Evolutionary conservation across 1,284 basidiomycete genomes (phyloP), one percentile per base, ranked within the genome.

Genomic region (Trametes sp.): DNA sequence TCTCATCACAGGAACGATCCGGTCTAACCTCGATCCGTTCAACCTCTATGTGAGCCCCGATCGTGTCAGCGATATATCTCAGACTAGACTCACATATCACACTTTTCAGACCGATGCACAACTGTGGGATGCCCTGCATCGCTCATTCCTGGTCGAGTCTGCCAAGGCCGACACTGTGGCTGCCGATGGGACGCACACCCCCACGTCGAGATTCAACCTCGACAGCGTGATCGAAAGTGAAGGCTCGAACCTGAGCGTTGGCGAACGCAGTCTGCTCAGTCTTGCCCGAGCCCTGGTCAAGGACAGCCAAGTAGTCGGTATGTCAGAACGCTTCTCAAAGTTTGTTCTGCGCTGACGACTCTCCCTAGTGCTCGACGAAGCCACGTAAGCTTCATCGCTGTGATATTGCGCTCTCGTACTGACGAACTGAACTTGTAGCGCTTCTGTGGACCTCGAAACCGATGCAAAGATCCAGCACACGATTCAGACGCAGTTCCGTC

Each of bases 201-300:
- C 74, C 4, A 73, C 70, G 1, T 68, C 64, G 13, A 69, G 73
- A 1, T 71, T 95, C 78, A 90, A 83, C 23, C 82, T 96, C 13
- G 94, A 97, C 72, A 91, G 86, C 35, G 77, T 85, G 2, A 87
- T 98, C 62, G 93, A 96, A 65, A 90, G 92, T 63, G 95, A 97
- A 73, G 96, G 95, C 28, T 81, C 80, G 24, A 98, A 97, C 73
- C 72, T 97, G 59, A 90, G 87, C 53, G 88, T 90, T 41, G 89
- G 90, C 33, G 86, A 89, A 77, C 70, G 74, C 16, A 75, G 74
- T 54, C 50, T 75, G 33, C 67, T 75, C 26, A 75, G 74, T 58
- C 65, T 75, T 2, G 74, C 74, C 11, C 70, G 74, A 6, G 74
- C 74, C 2, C 59, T 75, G n/a, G 74, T 74, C 16, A 75, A 75